Evolutionary conservation across 768 basidiomycete genomes (phyloP).

Genomic region (Boletus subcaerulescens): DNA sequence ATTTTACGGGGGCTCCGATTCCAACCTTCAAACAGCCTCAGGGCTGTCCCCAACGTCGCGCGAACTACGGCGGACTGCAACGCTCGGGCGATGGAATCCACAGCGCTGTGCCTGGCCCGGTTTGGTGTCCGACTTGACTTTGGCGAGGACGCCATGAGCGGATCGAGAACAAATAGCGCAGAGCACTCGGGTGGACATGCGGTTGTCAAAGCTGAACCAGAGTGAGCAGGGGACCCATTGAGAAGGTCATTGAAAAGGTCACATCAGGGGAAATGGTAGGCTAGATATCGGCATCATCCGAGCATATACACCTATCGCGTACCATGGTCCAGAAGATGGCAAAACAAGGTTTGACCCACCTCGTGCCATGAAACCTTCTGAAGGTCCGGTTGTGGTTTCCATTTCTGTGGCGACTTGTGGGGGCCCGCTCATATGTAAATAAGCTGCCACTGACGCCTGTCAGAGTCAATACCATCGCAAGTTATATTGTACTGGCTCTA

Average conservation of each 20-base stretch:
- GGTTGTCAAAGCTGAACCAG: constrained; percentile 12
- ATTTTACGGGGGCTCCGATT: constrained; percentile 36
- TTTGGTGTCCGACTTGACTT: constrained; percentile 30
- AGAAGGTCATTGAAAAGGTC: not conserved
- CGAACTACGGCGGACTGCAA: constrained; percentile 3
- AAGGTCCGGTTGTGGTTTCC: not conserved
- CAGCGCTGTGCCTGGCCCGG: constrained; percentile 30
- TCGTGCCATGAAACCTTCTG: not conserved
- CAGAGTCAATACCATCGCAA: not conserved
- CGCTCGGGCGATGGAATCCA: constrained; percentile 14
- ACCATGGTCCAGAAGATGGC: not conserved
- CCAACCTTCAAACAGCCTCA: constrained; percentile 4
- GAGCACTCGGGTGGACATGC: not conserved
- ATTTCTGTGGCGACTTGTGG: not conserved
- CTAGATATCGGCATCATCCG: too few relatives aligned
- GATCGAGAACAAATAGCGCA: not conserved
- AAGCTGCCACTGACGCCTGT: too few relatives aligned
- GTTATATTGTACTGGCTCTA: not conserved
- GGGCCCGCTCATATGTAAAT: too few relatives aligned
- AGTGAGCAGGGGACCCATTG: not conserved
- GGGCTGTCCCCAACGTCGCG: not conserved
- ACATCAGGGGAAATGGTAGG: not conserved
- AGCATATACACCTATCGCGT: too few relatives aligned
- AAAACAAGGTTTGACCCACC: not conserved
- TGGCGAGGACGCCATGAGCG: not conserved